These are phyloP conservation scores for Aspergillus fructus DNA, from an alignment of 2,329 filamentous ascomycete genomes.

Conservation along the genomic window DNA sequence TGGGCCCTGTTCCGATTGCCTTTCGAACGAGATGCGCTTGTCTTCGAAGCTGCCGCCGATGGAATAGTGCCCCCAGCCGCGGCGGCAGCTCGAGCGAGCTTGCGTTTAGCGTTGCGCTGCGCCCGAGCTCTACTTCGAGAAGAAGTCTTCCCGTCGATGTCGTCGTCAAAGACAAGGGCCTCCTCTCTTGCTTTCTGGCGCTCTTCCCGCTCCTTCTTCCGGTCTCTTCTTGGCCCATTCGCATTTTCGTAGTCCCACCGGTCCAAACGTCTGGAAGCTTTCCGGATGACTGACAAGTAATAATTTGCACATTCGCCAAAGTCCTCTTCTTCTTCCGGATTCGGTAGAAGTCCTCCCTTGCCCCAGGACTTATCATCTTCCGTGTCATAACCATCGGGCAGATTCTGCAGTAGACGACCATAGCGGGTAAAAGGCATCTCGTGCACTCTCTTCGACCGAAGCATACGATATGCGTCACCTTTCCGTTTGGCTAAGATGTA, in stretches of 20 bases:
- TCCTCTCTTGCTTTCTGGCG: conserved; percentile 34
- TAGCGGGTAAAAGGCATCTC: conserved; percentile 43
- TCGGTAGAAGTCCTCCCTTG: conserved; percentile 43
- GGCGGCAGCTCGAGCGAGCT: conserved; percentile 22
- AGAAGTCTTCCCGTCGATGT: conserved; percentile 18
- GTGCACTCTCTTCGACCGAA: conserved; percentile 39
- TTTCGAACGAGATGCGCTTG: conserved; percentile 25
- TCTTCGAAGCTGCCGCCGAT: conserved; percentile 17
- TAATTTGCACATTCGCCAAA: conserved; percentile 49
- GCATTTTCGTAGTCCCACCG: conserved; percentile 47
- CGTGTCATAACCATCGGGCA: conserved; percentile 48
- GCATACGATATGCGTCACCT: conserved; percentile 35
- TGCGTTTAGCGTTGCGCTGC: conserved; percentile 30
- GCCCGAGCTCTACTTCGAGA: conserved; percentile 24
- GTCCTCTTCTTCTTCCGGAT: conserved; percentile 46
- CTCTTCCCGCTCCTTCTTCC: conserved; percentile 38
- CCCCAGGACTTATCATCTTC: conserved; percentile 46
- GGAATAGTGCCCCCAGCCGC: conserved; percentile 23
- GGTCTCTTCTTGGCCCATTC: conserved; percentile 38
- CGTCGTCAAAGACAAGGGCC: conserved; percentile 19
- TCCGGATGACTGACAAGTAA: conserved; percentile 44
- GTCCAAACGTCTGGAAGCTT: conserved; percentile 44
- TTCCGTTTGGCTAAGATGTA: conserved; percentile 47
- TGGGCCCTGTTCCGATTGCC: conserved; percentile 23
- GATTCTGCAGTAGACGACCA: conserved; percentile 40